Evolutionary conservation across 257 asterid species (phyloP), one percentile per base, ranked within the genome.

Genomic region (Cynanchum wilfordii): DNA sequence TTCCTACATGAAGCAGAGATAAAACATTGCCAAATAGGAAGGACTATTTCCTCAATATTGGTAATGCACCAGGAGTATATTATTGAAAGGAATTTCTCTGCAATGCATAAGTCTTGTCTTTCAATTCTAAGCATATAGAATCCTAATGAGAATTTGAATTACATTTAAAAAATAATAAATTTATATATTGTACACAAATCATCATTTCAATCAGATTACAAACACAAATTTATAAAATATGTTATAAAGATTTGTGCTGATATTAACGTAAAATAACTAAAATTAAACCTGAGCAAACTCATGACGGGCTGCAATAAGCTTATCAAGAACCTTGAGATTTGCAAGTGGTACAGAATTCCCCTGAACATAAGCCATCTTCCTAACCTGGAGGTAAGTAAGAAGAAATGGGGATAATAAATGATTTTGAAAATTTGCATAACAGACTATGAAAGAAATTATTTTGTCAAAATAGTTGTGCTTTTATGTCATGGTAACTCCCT

Each of bases 331-430:
- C 51, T 64, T 79, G 80, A 91, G 89, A 83, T 94, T 94, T 77
- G 91, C 97, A 52, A 70, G 86, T 62, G 99, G 97, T 19, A 81
- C 82, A 55, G 99, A 89, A 80, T 94, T 86, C 85, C 99, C 98
- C 40, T 78, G 78, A 66, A 87, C 66, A 81, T 94, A 94, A 71
- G 96, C 93, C 82, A 85, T 78, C 82, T 84, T 94, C 80, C 99
- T 87, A 22, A 91, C 95, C 99, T 94, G 90, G 69, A 87, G 54
- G 76, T 51, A 63, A 19, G 76, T 54, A 57, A 75, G 73, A 70
- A 73, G 75, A 17, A 24, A 40, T 19, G 47, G 60, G 8, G 16
- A 15, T 36, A 9, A 27, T 29, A 22, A 10, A 49, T 65, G 36
- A 27, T 29, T 4, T 19, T n/a, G 25, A n/a, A 71, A 66, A 10